These are phyloP conservation scores for Casuarina cunninghamiana DNA, from an alignment of 306 rosid species.

Conservation along the genomic window DNA sequence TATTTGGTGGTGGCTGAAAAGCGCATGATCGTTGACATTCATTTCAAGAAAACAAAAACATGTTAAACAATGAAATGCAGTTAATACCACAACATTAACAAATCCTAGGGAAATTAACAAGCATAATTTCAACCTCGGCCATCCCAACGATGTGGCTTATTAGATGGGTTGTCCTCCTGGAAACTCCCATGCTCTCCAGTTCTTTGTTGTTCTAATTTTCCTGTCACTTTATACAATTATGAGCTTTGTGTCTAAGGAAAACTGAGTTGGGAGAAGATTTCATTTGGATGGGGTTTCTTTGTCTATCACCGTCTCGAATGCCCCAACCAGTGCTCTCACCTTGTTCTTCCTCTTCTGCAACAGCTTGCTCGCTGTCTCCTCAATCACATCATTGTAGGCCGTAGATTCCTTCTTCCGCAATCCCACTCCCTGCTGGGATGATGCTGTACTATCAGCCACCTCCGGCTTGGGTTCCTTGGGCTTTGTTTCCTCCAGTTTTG, in stretches of 20 bases:
- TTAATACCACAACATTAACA: not conserved
- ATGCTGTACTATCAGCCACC: not conserved
- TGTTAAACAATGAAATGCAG: not conserved
- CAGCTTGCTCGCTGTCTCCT: slow-evolving; percentile 58
- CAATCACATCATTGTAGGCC: slow-evolving; percentile 68
- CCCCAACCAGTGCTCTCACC: slow-evolving; percentile 88
- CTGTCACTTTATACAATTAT: too few species aligned
- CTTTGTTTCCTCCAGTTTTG: too few species aligned
- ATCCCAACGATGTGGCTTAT: not conserved
- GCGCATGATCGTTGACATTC: not conserved
- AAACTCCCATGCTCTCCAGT: too few species aligned
- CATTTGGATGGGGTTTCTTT: slow-evolving; percentile 64
- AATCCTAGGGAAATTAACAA: not conserved
- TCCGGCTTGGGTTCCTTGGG: too few species aligned
- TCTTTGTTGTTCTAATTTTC: too few species aligned
- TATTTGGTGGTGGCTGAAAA: too few species aligned
- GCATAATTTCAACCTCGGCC: not conserved
- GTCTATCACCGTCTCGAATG: slow-evolving; percentile 89
- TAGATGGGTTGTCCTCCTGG: too few species aligned
- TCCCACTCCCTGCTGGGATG: slow-evolving; percentile 18
- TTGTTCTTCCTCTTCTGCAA: slow-evolving; percentile 67
- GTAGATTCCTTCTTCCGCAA: slow-evolving; percentile 51
- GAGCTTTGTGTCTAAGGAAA: too few species aligned
- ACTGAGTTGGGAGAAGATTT: not conserved
- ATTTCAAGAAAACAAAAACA: too few species aligned